A percentile compares a stretch with the other conserved stretches of the same genome.
Evolutionary conservation across 345 rosid genomes (phyloP).

Genomic region (Syzygium grande): DNA sequence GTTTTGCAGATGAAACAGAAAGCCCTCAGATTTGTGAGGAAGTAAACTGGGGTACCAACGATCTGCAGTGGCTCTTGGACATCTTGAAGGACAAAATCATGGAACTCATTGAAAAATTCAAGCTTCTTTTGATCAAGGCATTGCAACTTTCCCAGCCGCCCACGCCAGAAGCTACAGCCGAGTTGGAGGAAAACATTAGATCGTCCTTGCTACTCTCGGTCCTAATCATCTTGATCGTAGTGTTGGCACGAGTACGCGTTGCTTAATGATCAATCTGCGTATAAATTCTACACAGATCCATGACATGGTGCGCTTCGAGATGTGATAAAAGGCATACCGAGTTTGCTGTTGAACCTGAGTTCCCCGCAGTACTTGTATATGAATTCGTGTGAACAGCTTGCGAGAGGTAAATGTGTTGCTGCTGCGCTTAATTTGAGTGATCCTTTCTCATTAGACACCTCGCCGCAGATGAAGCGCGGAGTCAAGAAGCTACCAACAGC

Average conservation of each 20-base stretch:
- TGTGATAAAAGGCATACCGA: background rate
- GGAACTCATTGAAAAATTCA: constrained; percentile 24
- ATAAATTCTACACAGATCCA: background rate
- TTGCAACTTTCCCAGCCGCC: constrained; percentile 3
- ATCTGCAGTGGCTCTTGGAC: constrained; percentile 29
- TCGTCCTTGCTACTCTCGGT: constrained; percentile 38
- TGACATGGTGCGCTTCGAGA: background rate
- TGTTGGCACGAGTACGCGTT: constrained; percentile 17
- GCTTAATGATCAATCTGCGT: background rate
- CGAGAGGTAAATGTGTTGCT: background rate
- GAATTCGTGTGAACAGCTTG: background rate
- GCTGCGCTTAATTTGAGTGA: background rate
- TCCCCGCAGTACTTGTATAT: background rate
- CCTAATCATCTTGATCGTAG: constrained; percentile 30
- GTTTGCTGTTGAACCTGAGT: background rate
- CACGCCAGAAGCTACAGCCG: constrained; percentile 2
- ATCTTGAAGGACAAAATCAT: constrained; percentile 17
- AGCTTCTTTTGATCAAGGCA: constrained; percentile 14
- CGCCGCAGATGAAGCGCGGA: background rate
- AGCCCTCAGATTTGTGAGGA: background rate
- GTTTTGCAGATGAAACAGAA: constrained; percentile 3
- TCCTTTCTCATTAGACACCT: background rate
- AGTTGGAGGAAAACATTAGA: constrained; percentile 15
- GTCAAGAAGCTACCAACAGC: background rate
- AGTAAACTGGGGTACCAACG: background rate